Conservation (phyloP, 2,329 filamentous ascomycete genomes). For the Huntiella moniliformis region DNA sequence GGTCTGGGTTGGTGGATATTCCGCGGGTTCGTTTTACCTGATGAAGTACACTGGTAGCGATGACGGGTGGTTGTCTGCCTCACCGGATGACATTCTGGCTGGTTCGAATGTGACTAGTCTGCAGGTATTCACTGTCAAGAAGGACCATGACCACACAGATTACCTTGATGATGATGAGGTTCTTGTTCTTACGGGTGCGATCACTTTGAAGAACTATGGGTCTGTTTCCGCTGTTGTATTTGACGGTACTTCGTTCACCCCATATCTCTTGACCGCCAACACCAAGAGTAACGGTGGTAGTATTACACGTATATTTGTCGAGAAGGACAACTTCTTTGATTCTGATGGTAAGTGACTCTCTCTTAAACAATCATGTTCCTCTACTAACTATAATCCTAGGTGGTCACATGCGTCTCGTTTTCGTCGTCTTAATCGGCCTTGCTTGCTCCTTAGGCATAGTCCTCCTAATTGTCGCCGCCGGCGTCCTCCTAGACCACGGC, state of each 20-base stretch:
- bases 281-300: conserved; percentile 47
- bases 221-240: conserved; percentile 72
- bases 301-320: conserved; percentile 66
- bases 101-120: conserved; percentile 58
- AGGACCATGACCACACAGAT: conserved; percentile 44
- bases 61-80: conserved; percentile 35
- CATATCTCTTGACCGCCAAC: conserved; percentile 63
- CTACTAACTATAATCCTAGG: conserved; percentile 20
- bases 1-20: conserved; percentile 66
- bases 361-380: not conserved
- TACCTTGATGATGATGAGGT: conserved; percentile 49
- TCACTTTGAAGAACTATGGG: conserved; percentile 58
- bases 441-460: conserved; percentile 61
- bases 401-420: conserved; percentile 48
- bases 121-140: conserved; percentile 57
- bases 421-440: conserved; percentile 63
- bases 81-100: conserved; percentile 43
- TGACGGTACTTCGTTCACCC: conserved; percentile 60
- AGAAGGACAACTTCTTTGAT: conserved; percentile 60
- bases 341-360: conserved; percentile 32
- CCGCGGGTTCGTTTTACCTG: conserved; percentile 53
- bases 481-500: conserved; percentile 55
- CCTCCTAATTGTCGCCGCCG: conserved; percentile 57
- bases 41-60: conserved; percentile 58
- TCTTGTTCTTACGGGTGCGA: conserved; percentile 68